These are phyloP conservation scores for Isabelozyma gotoi DNA, from an alignment of 805 yeast species.

Conservation along the genomic window DNA sequence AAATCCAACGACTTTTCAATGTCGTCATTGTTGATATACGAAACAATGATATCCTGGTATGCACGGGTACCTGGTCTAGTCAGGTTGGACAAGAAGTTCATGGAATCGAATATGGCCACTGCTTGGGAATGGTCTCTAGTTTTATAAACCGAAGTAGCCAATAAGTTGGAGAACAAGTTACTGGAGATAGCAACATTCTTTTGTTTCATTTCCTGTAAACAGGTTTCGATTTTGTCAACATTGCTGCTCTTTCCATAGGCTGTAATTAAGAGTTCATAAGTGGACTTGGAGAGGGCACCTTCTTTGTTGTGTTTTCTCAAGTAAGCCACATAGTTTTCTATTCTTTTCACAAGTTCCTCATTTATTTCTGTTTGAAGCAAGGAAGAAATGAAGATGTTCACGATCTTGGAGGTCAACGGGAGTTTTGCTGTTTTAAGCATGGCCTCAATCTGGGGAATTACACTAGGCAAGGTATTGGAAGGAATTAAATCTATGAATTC, in stretches of 20 bases:
- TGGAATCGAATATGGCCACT: slow-evolving; percentile 70
- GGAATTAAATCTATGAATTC: slow-evolving; percentile 44
- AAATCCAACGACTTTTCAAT: slow-evolving; percentile 76
- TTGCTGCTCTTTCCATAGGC: slow-evolving; percentile 44
- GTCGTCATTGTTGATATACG: slow-evolving; percentile 61
- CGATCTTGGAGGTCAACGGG: slow-evolving; percentile 26
- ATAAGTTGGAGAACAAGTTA: slow-evolving; percentile 52
- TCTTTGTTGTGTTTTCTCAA: slow-evolving; percentile 18
- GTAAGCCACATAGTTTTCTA: slow-evolving; percentile 33
- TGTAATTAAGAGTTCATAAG: slow-evolving; percentile 45
- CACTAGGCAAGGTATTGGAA: slow-evolving; percentile 23
- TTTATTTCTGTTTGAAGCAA: slow-evolving; percentile 9
- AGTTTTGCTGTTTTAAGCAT: slow-evolving; percentile 36
- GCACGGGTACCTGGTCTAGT: slow-evolving; percentile 68
- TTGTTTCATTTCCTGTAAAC: slow-evolving; percentile 36
- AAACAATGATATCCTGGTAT: slow-evolving; percentile 69
- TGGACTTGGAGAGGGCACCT: slow-evolving; percentile 31
- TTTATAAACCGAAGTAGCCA: slow-evolving; percentile 60
- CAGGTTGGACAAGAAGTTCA: slow-evolving; percentile 72
- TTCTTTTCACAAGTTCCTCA: slow-evolving; percentile 16
- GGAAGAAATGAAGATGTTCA: slow-evolving; percentile 33
- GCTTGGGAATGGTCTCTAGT: slow-evolving; percentile 58
- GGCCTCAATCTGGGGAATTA: slow-evolving; percentile 36
- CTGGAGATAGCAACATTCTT: slow-evolving; percentile 41
- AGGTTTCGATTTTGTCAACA: slow-evolving; percentile 36